phyloP scores from a whole-genome alignment of 2,329 filamentous ascomycete species.

The Colletotrichum orbiculare region DNA sequence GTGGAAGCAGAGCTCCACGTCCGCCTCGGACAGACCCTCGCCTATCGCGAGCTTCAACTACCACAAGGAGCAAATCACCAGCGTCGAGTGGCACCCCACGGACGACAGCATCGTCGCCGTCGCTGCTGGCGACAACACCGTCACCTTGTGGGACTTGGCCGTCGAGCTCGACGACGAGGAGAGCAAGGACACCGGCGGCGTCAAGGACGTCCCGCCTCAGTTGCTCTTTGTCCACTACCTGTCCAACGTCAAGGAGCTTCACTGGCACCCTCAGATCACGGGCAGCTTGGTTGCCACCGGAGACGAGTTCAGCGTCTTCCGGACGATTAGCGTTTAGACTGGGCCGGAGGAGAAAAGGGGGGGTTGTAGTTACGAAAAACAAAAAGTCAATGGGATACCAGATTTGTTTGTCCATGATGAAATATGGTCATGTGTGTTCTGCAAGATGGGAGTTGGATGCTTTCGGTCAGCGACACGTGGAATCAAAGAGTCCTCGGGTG shows the following conservation, averaged over 20 bases:
- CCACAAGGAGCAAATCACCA: conserved; percentile 96
- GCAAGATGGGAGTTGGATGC: neutral
- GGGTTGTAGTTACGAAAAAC: conserved; percentile 27
- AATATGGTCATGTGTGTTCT: conserved; percentile 5
- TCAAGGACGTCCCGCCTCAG: conserved; percentile 92
- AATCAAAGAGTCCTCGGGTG: neutral
- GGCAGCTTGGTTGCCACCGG: conserved; percentile 91
- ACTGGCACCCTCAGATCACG: conserved; percentile 98
- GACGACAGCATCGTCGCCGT: conserved; percentile 97
- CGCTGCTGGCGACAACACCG: conserved; percentile 90
- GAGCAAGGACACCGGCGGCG: conserved; percentile 86
- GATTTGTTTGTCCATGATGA: conserved; percentile 27
- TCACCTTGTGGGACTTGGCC: conserved; percentile 96
- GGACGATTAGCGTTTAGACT: conserved; percentile 81
- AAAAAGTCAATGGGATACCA: conserved; percentile 36
- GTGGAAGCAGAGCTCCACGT: conserved; percentile 78
- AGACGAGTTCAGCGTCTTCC: conserved; percentile 86
- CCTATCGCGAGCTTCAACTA: conserved; percentile 95
- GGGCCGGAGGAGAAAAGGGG: too few relatives aligned
- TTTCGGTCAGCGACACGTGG: conserved; percentile 5
- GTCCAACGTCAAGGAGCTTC: conserved; percentile 92
- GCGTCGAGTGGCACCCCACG: conserved; percentile 95
- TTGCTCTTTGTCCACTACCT: conserved; percentile 97
- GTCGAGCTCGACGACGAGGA: conserved; percentile 98
- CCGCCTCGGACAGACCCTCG: conserved; percentile 65